Percentiles rank a stretch among this genome's conserved stretches.
phyloP scores from a whole-genome alignment of 2,329 filamentous ascomycete genomes.

The Capronia coronata region DNA sequence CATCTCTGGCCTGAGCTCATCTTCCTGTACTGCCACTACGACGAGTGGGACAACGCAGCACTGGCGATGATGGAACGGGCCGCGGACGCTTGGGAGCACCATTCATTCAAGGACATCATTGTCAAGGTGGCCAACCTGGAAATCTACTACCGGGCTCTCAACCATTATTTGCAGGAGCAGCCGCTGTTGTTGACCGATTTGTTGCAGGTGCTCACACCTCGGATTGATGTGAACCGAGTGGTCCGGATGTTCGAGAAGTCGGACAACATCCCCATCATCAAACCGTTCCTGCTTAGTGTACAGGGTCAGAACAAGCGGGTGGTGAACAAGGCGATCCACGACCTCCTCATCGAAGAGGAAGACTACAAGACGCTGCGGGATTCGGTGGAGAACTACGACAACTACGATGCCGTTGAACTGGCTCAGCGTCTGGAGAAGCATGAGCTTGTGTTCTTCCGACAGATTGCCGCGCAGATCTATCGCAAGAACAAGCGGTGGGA shows the following conservation, averaged over 20 bases:
- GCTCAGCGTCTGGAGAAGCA: constrained; percentile 93
- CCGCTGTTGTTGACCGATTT: constrained; percentile 93
- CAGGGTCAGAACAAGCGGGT: constrained; percentile 96
- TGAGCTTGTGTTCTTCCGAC: constrained; percentile 96
- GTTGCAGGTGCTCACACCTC: constrained; percentile 80
- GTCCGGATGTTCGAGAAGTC: constrained; percentile 98
- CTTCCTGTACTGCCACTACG: constrained; percentile 97
- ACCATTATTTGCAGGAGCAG: constrained; percentile 97
- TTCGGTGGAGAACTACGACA: constrained; percentile 97
- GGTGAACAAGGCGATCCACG: constrained; percentile 97
- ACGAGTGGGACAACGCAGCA: constrained; percentile 95
- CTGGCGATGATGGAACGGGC: constrained; percentile 97
- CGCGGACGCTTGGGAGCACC: constrained; percentile 97
- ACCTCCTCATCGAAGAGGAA: constrained; percentile 95
- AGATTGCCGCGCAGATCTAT: constrained; percentile 97
- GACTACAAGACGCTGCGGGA: constrained; percentile 98
- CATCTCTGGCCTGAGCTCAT: constrained; percentile 96
- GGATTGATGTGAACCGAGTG: constrained; percentile 97
- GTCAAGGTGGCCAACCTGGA: constrained; percentile 97
- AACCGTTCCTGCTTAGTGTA: constrained; percentile 95
- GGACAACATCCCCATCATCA: constrained; percentile 95
- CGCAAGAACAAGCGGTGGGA: constrained; percentile 99
- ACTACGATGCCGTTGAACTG: constrained; percentile 92
- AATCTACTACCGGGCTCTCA: constrained; percentile 95
- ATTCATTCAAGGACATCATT: constrained; percentile 98